Evolutionary conservation across 192 early-diverging fungal genomes (phyloP).

Genomic region (Pecoramyces ruminantium): DNA sequence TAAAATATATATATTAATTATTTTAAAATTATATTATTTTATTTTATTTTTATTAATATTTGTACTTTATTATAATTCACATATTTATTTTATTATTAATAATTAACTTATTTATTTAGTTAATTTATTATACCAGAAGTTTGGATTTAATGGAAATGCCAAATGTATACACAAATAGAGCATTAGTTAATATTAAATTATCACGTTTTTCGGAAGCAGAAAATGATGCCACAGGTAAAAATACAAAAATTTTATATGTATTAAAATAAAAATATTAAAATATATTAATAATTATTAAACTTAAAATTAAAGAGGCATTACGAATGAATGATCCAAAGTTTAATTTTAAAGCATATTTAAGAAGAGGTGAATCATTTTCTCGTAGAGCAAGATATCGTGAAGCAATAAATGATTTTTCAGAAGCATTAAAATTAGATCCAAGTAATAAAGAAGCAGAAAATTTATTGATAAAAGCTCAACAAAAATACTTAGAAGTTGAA

Average conservation of each 20-base stretch:
- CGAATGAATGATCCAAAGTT: not conserved
- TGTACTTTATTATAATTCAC: too few relatives aligned
- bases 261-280: too few relatives aligned
- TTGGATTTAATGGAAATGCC: not conserved
- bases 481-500: not conserved
- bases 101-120: too few relatives aligned
- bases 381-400: not conserved
- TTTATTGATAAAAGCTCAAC: not conserved
- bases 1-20: not conserved
- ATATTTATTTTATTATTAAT: too few relatives aligned
- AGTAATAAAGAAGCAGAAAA: not conserved
- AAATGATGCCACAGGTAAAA: not conserved
- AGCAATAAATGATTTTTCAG: not conserved
- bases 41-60: too few relatives aligned
- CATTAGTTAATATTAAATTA: not conserved
- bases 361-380: not conserved
- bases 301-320: not conserved
- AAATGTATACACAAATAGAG: not conserved
- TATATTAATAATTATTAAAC: too few relatives aligned
- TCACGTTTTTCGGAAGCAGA: not conserved
- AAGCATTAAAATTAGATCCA: not conserved
- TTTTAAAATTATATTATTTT: not conserved
- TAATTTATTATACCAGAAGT: not conserved
- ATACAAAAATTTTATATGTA: too few relatives aligned
- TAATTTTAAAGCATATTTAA: not conserved